Evolutionary conservation across 345 rosid genomes (phyloP), one percentile per base, ranked within the genome.

Genomic region (Jatropha curcas): DNA sequence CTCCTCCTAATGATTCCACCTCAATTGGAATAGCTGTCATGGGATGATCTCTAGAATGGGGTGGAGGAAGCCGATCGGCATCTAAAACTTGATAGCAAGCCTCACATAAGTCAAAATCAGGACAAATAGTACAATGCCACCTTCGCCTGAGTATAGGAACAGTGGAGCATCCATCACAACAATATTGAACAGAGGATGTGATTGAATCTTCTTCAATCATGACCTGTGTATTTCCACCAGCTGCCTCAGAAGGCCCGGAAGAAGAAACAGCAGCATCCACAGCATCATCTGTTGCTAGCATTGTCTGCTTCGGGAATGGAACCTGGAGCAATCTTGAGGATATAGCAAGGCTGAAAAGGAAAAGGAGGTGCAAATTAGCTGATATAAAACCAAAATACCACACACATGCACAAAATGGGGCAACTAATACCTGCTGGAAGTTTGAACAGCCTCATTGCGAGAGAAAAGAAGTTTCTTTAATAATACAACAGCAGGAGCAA

Each of bases 61-160:
- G 98, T 27, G 90, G 86, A 48, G 97, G 96, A 75, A 92, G 96
- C 74, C 88, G 84, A 76, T 88, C 96, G 50, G 92, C 88, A 82
- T 86, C 94, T 82, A 88, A 77, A 78, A 84, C 92, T 84, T 89
- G 96, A 88, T 95, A 88, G 76, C 99, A 95, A 64, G 92, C 88
- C 87, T 92, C 99, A 72, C 99, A 95, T 48, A 95, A 81, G 81
- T 95, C 99, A 84, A 95, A 95, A 86, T 95, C 99, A 48, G 98
- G 94, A 80, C 99, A 95, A 61, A 92, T 71, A 33, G 99, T 95
- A 79, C 99, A 95, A 79, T 95, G 99, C 99, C 99, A 95, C 82
- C 99, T 91, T 72, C 92, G 84, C 82, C 98, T 83, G 55, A 89
- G 85, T 82, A 95, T 95, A 51, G 99, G 99, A 60, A 92, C 99